Evolutionary conservation across 352 stramenopile genomes (phyloP).

Genomic region (Albugo candida): DNA sequence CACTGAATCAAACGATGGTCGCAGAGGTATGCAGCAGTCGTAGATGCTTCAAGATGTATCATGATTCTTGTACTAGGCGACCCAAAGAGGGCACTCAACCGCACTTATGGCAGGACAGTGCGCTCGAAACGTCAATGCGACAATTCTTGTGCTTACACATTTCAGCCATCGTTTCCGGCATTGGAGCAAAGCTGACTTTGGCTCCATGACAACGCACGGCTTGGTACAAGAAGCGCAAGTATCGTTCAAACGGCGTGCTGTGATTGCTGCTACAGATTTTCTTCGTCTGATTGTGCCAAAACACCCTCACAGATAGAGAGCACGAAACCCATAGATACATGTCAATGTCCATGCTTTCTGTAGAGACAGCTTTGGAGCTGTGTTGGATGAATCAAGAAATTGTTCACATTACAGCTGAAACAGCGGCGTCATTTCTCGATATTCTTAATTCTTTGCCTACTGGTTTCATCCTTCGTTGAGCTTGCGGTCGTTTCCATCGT

Average conservation of each 20-base stretch:
- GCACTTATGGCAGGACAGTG: slow-evolving; percentile 56
- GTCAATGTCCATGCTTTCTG: too few relatives aligned
- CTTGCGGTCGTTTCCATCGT: too few relatives aligned
- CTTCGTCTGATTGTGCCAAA: slow-evolving; percentile 55
- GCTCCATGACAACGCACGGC: slow-evolving; percentile 34
- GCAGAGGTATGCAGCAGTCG: slow-evolving; percentile 16
- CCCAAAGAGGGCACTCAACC: slow-evolving; percentile 59
- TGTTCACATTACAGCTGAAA: too few relatives aligned
- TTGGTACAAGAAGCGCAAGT: slow-evolving; percentile 41
- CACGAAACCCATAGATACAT: too few relatives aligned
- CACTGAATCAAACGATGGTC: slow-evolving; percentile 48
- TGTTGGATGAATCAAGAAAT: too few relatives aligned
- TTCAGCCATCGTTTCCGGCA: slow-evolving; percentile 72
- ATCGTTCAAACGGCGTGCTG: slow-evolving; percentile 35
- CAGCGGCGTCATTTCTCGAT: too few relatives aligned
- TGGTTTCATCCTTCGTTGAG: too few relatives aligned
- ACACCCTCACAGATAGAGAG: slow-evolving; percentile 10
- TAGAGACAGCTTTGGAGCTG: too few relatives aligned
- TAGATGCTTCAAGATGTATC: not conserved
- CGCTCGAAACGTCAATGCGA: slow-evolving; percentile 54
- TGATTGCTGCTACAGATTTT: slow-evolving; percentile 63
- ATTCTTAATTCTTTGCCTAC: too few relatives aligned
- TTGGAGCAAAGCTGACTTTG: slow-evolving; percentile 19
- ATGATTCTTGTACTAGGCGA: slow-evolving; percentile 14
- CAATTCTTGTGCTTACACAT: slow-evolving; percentile 59